Evolutionary conservation across 768 basidiomycete species (phyloP).

Genomic region (Xerocomellus intermedius): DNA sequence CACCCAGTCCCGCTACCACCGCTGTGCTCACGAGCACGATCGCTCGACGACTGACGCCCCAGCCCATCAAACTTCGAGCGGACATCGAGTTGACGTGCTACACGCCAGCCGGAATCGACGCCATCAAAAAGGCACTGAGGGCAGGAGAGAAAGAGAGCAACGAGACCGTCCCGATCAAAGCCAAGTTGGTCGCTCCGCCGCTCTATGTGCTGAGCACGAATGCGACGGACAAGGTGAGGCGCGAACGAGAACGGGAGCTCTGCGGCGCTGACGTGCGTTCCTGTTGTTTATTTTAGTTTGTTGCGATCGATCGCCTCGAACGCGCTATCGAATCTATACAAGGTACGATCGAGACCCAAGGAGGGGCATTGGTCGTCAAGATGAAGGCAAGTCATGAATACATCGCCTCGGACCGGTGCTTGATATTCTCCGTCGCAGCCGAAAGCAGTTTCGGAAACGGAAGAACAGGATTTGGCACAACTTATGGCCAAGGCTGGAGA

Average conservation of each 20-base stretch:
- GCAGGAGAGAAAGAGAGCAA: conserved; percentile 88
- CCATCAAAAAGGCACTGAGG: conserved; percentile 87
- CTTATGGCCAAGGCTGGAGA: conserved; percentile 93
- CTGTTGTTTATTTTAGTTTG: conserved; percentile 69
- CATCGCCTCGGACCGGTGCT: background rate
- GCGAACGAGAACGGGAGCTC: background rate
- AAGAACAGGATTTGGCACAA: conserved; percentile 95
- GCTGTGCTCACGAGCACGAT: conserved; percentile 76
- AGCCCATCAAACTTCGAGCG: conserved; percentile 97
- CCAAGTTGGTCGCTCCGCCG: conserved; percentile 94
- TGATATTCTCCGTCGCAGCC: conserved; percentile 57
- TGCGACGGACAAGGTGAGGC: conserved; percentile 85
- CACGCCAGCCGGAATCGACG: conserved; percentile 92
- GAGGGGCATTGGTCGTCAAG: conserved; percentile 87
- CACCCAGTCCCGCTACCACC: conserved; percentile 55
- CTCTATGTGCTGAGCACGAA: conserved; percentile 95
- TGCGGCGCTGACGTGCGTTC: background rate
- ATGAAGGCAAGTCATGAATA: conserved; percentile 70
- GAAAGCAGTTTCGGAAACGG: conserved; percentile 95
- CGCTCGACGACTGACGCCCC: conserved; percentile 92
- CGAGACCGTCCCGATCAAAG: conserved; percentile 93
- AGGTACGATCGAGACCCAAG: conserved; percentile 75
- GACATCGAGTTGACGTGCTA: conserved; percentile 98
- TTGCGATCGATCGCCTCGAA: conserved; percentile 90
- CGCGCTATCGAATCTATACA: conserved; percentile 92